Evolutionary conservation across 2,329 filamentous ascomycete genomes (phyloP).

Genomic region (Coniochaeta ligniaria): DNA sequence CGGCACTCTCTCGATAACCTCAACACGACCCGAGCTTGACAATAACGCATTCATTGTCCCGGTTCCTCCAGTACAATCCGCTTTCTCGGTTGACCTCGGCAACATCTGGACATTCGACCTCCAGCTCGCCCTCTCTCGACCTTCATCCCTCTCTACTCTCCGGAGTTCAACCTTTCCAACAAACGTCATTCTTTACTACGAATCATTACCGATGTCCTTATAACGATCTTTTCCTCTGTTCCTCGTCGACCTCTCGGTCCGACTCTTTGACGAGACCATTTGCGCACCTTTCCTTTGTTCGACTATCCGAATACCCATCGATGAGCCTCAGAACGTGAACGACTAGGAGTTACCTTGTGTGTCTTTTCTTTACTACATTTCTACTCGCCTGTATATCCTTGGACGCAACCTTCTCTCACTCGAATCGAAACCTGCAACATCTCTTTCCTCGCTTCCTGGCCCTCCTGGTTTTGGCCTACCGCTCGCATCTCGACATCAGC

Average conservation of each 20-base stretch:
- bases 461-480: not conserved
- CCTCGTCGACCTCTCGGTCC: conserved; percentile 13
- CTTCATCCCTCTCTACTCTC: not conserved
- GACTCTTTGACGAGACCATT: conserved; percentile 17
- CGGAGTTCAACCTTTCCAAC: conserved; percentile 11
- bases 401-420: conserved; percentile 6
- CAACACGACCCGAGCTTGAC: not conserved
- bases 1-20: not conserved
- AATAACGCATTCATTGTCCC: not conserved
- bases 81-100: not conserved
- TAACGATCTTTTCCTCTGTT: conserved; percentile 26
- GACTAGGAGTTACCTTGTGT: conserved; percentile 28
- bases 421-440: not conserved
- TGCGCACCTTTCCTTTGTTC: conserved; percentile 25
- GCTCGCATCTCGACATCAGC: not conserved
- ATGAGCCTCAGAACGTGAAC: conserved; percentile 40
- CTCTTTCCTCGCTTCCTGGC: not conserved
- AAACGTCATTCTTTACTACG: conserved; percentile 12
- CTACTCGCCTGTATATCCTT: conserved; percentile 17
- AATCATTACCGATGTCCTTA: conserved; percentile 33
- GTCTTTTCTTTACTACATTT: conserved; percentile 15
- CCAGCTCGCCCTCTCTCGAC: not conserved
- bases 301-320: conserved; percentile 28
- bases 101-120: conserved; percentile 1
- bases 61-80: not conserved